Evolutionary conservation across 768 basidiomycete genomes (phyloP), one percentile per base, ranked within the genome.

Genomic region (Flagelloscypha sp.): DNA sequence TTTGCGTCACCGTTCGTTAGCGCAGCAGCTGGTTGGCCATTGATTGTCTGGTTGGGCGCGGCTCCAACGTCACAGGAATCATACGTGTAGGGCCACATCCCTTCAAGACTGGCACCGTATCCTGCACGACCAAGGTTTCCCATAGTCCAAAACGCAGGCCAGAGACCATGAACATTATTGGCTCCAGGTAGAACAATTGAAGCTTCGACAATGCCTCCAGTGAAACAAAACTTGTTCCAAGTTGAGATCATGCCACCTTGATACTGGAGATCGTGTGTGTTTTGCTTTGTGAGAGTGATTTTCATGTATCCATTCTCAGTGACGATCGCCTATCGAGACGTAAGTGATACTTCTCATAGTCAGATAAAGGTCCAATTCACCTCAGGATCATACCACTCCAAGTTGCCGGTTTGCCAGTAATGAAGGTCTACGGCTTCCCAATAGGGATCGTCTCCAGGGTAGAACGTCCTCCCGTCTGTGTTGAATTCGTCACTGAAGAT

Each of bases 401-500:
- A n/a, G n/a, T n/a, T n/a, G n/a, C 46, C 55, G 36, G 33, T 28
- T 40, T 38, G 27, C 62, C 63, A 66, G 45, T 66, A 67, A 44
- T 67, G 59, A 21, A 68, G 47, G 47, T 68, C 58, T 16, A 62
- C 61, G 7, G 66, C 66, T 43, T 69, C 68, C 63, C 66, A 69
- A 43, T 66, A 76, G 0, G 74, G 72, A 47, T 76, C 73, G 44
- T 74, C 73, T 13, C 57, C 58, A n/a, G 56, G 56, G 38, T 58
- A 66, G 50, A 80, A 79, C 1, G 74, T 70, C 33, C 77, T 61
- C 16, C 72, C 71, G 7, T 70, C 67, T n/a, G 50, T 54, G 36
- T 80, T 66, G 51, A 80, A 80, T 50, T 80, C 77, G 56, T 80
- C 77, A 7, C 70, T 72, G 47, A 76, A 79, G 2, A 76, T 71